phyloP scores from a whole-genome alignment of 2,329 filamentous ascomycete genomes.

The Didymella sp. region DNA sequence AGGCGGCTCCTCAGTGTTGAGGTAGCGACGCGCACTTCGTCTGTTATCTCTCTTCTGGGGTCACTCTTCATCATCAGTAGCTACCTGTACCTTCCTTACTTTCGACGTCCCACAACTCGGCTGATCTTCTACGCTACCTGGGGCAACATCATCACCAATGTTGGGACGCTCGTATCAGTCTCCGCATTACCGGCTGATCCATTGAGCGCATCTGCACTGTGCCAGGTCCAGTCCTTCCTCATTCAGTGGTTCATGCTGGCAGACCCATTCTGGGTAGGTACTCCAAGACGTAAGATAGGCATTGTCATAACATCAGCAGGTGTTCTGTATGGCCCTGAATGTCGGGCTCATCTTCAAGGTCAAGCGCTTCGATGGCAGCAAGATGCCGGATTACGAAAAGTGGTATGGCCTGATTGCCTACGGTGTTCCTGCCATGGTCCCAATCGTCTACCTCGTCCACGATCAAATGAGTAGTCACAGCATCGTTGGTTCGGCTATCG shows the following conservation, averaged over 20 bases:
- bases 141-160: constrained; percentile 79
- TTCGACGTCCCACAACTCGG: constrained; percentile 87
- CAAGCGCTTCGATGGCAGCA: constrained; percentile 70
- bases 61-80: constrained; percentile 75
- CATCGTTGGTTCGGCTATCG: constrained; percentile 75
- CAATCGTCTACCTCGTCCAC: constrained; percentile 72
- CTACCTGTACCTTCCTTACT: constrained; percentile 70
- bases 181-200: constrained; percentile 57
- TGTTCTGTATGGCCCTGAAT: constrained; percentile 81
- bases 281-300: constrained; percentile 68
- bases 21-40: constrained; percentile 71
- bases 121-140: constrained; percentile 84
- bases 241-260: constrained; percentile 73
- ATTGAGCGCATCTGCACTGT: constrained; percentile 62
- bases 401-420: constrained; percentile 75
- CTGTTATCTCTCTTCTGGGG: constrained; percentile 73
- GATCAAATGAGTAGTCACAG: constrained; percentile 59
- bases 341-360: constrained; percentile 82
- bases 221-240: constrained; percentile 78
- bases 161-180: constrained; percentile 75
- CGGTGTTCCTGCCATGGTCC: constrained; percentile 73
- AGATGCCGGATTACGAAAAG: constrained; percentile 71
- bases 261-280: constrained; percentile 46
- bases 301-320: constrained; percentile 60
- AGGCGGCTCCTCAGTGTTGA: constrained; percentile 56